phyloP scores from a whole-genome alignment of 2,329 filamentous ascomycete genomes.

The Mollisiaceae sp. region DNA sequence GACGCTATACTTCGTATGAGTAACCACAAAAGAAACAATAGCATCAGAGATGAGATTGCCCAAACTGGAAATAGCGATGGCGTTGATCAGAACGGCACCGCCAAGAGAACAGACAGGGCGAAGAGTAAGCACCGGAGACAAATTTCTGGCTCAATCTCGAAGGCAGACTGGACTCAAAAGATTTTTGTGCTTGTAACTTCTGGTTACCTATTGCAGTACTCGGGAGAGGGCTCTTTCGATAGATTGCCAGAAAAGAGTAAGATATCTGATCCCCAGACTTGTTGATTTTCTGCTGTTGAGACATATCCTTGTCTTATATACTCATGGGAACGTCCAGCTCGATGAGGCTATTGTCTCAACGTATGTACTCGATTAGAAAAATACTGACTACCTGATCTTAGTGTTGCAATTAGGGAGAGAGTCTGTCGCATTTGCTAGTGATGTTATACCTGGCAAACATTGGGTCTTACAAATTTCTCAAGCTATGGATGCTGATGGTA shows the following conservation, averaged over 20 bases:
- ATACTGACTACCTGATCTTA: slow-evolving; percentile 7
- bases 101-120: slow-evolving; percentile 47
- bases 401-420: slow-evolving; percentile 70
- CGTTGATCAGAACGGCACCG: slow-evolving; percentile 22
- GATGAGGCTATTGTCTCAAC: slow-evolving; percentile 51
- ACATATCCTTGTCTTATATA: not conserved
- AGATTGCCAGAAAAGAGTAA: slow-evolving; percentile 70
- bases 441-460: slow-evolving; percentile 78
- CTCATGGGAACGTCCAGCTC: no score
- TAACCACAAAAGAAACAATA: slow-evolving; percentile 57
- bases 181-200: slow-evolving; percentile 72
- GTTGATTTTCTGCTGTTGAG: not conserved
- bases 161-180: slow-evolving; percentile 71
- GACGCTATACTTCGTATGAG: slow-evolving; percentile 70
- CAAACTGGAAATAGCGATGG: slow-evolving; percentile 35
- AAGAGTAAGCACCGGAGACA: slow-evolving; percentile 48
- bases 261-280: not conserved
- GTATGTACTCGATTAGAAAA: not conserved
- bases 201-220: slow-evolving; percentile 77
- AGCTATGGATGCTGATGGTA: slow-evolving; percentile 62
- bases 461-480: slow-evolving; percentile 81
- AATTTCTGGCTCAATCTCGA: slow-evolving; percentile 44
- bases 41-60: slow-evolving; percentile 45
- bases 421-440: slow-evolving; percentile 80
- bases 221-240: slow-evolving; percentile 71